Percentiles rank a stretch among this genome's conserved stretches.
Conservation (phyloP, 1,284 basidiomycete genomes). For the Rhodofomes roseus region DNA sequence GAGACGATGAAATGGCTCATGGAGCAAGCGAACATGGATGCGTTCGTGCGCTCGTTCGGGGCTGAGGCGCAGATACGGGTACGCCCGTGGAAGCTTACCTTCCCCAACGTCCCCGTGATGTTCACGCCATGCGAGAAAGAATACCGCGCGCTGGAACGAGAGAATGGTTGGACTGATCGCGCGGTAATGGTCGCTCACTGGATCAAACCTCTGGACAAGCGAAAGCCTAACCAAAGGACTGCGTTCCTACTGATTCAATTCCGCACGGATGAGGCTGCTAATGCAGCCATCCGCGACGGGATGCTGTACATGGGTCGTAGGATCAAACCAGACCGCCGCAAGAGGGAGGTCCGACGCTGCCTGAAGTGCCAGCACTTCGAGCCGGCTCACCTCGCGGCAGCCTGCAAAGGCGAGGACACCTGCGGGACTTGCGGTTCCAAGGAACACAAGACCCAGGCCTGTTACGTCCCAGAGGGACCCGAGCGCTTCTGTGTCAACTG, state of each 20-base stretch:
- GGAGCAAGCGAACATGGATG: neutral
- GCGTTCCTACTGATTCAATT: neutral
- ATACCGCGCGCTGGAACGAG: neutral
- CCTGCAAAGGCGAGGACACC: neutral
- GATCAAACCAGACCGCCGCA: neutral
- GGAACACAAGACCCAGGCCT: constrained; percentile 2
- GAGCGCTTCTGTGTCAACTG: neutral
- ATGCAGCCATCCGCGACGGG: neutral
- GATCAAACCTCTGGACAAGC: neutral
- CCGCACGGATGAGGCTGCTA: neutral
- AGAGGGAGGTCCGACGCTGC: constrained; percentile 8
- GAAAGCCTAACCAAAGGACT: neutral
- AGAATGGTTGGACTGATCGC: neutral
- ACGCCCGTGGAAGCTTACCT: neutral
- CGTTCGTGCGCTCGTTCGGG: neutral
- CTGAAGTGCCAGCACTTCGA: constrained; percentile 8
- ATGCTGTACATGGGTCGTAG: neutral
- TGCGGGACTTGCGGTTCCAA: constrained; percentile 6
- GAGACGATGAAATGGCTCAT: neutral
- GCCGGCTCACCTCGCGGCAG: constrained; percentile 1
- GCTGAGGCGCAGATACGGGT: neutral
- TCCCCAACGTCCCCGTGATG: neutral
- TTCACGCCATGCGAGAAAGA: neutral
- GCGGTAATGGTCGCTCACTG: neutral
- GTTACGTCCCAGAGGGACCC: neutral